Conservation (phyloP, 2,329 filamentous ascomycete genomes). For the Apiospora rasikravindrae region DNA sequence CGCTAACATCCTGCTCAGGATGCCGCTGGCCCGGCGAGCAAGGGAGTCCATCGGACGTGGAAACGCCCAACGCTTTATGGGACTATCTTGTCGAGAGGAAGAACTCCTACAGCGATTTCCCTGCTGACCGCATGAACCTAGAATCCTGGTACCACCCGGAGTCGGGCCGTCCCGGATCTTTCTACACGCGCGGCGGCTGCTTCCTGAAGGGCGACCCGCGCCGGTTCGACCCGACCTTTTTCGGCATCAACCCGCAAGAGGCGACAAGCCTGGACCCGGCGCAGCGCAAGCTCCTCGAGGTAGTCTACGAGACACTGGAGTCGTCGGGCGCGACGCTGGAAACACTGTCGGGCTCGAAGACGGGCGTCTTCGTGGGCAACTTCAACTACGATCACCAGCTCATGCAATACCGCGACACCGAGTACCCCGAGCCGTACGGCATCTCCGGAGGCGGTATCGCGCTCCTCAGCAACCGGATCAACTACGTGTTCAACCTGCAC, state of each 20-base stretch:
- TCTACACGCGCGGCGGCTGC: slow-evolving; percentile 32
- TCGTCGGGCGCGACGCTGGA: slow-evolving; percentile 26
- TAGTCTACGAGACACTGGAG: slow-evolving; percentile 40
- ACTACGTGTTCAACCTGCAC: slow-evolving; percentile 39
- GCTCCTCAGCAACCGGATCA: slow-evolving; percentile 40
- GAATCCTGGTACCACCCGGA: slow-evolving; percentile 27
- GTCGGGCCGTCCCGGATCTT: slow-evolving; percentile 21
- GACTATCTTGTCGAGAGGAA: slow-evolving; percentile 26
- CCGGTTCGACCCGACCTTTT: slow-evolving; percentile 36
- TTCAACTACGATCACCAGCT: slow-evolving; percentile 32
- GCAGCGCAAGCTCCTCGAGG: slow-evolving; percentile 41
- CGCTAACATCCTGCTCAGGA: slow-evolving; percentile 12
- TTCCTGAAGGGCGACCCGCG: slow-evolving; percentile 35
- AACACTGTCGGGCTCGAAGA: slow-evolving; percentile 22
- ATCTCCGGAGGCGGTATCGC: slow-evolving; percentile 33
- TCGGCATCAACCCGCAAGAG: slow-evolving; percentile 36
- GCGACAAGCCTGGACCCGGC: slow-evolving; percentile 37
- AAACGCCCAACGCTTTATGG: slow-evolving; percentile 25
- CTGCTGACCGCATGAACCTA: slow-evolving; percentile 28
- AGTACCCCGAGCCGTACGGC: slow-evolving; percentile 32
- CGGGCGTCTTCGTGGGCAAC: slow-evolving; percentile 33
- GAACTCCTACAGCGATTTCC: slow-evolving; percentile 29
- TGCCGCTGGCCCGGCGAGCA: slow-evolving; percentile 32
- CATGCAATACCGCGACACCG: slow-evolving; percentile 30
- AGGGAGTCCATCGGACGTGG: slow-evolving; percentile 18